phyloP scores from a whole-genome alignment of 1,284 basidiomycete species.

The Ustanciosporium gigantosporum region DNA sequence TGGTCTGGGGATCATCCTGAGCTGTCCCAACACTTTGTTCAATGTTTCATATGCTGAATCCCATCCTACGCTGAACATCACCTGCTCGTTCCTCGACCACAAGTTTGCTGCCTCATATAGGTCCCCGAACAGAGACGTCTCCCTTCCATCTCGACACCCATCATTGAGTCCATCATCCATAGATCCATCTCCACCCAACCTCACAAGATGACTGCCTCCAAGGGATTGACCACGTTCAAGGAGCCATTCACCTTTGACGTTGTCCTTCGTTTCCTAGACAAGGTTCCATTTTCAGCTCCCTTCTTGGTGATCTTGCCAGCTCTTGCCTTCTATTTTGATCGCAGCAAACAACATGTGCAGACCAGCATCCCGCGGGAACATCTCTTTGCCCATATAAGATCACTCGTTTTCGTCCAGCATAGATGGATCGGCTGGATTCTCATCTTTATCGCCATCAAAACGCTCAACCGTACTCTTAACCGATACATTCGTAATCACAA shows the following conservation, averaged over 20 bases:
- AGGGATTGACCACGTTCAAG: slow-evolving; percentile 12
- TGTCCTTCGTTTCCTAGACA: slow-evolving; percentile 33
- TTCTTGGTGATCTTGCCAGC: slow-evolving; percentile 49
- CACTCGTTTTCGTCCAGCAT: slow-evolving; percentile 43
- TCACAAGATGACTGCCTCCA: slow-evolving; percentile 9
- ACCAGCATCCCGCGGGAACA: slow-evolving; percentile 4
- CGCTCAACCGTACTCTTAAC: slow-evolving; percentile 42
- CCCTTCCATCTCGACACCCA: too few relatives aligned
- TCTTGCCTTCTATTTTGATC: slow-evolving; percentile 39
- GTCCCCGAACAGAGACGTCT: too few relatives aligned
- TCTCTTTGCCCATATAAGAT: slow-evolving; percentile 9
- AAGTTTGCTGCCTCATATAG: too few relatives aligned
- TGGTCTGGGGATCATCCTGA: too few relatives aligned
- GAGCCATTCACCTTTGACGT: slow-evolving; percentile 50
- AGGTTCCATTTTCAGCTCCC: slow-evolving; percentile 45
- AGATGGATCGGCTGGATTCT: slow-evolving; percentile 45
- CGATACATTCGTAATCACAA: slow-evolving; percentile 50
- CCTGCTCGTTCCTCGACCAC: too few relatives aligned
- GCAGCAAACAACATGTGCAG: slow-evolving; percentile 9
- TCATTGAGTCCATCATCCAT: too few relatives aligned
- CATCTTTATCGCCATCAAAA: slow-evolving; percentile 42
- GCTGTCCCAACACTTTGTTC: too few relatives aligned
- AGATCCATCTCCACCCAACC: too few relatives aligned
- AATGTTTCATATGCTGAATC: too few relatives aligned
- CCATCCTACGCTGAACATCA: too few relatives aligned